These are phyloP conservation scores for Cladosporium sp. DNA, from an alignment of 2,329 filamentous ascomycete species.

Conservation along the genomic window DNA sequence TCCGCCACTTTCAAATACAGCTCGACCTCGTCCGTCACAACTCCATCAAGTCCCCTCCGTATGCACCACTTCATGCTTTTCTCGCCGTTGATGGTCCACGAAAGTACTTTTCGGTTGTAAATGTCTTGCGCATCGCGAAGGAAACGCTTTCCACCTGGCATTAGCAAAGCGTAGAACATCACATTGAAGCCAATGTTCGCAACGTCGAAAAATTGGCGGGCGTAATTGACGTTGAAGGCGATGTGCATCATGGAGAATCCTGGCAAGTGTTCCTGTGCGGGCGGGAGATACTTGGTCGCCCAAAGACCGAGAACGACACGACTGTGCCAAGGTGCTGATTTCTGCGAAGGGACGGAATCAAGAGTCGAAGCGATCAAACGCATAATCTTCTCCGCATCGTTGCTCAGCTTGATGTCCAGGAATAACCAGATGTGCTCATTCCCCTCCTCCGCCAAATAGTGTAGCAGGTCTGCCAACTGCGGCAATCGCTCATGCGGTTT, in stretches of 20 bases:
- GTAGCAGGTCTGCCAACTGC: constrained; percentile 70
- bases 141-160: constrained; percentile 67
- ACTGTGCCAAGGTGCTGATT: constrained; percentile 62
- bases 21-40: constrained; percentile 81
- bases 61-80: constrained; percentile 82
- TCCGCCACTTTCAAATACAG: constrained; percentile 63
- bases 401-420: constrained; percentile 84
- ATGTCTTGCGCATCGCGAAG: constrained; percentile 44
- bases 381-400: constrained; percentile 71
- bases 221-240: constrained; percentile 65
- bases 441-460: constrained; percentile 66
- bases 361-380: constrained; percentile 66
- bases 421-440: constrained; percentile 74
- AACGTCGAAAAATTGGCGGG: constrained; percentile 67
- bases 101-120: constrained; percentile 63
- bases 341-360: constrained; percentile 45
- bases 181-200: constrained; percentile 78
- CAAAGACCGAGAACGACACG: constrained; percentile 81
- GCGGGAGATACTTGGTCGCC: constrained; percentile 71
- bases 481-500: constrained; percentile 73
- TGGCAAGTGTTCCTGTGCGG: constrained; percentile 63
- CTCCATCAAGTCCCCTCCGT: constrained; percentile 66
- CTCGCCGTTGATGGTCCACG: constrained; percentile 85
- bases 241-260: constrained; percentile 67
- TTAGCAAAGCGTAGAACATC: constrained; percentile 66